Evolutionary conservation across 176 grass and related monocot species (phyloP), one percentile per base, ranked within the genome.

Genomic region (Eragrostis curvula): DNA sequence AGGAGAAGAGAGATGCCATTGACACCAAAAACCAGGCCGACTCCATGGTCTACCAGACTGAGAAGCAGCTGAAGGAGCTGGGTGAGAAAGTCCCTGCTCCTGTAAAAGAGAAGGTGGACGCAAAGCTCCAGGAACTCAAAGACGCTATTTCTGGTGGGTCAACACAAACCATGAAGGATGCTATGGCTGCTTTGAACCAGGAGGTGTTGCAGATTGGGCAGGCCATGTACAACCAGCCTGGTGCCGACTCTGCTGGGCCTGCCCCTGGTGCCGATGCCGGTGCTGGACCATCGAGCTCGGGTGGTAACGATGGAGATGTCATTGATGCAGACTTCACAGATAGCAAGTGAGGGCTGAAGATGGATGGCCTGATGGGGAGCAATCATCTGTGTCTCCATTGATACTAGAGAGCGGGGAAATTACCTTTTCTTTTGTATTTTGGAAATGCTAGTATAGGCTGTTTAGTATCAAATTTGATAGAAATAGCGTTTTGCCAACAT

Each of bases 141-240:
- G 96, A 95, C 3, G 80, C 90, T 20, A 91, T 99, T 77, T 69
- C 90, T n/a, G 84, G 85, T 70, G 96, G 88, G 72, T 95, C 93
- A 45, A 90, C 90, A 28, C 91, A 99, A 78, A 75, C 57, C 42
- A 99, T 99, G 69, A 99, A 96, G 73, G 91, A 91, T 50, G 82
- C 96, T 59, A 99, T 99, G 84, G 84, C 93, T 24, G 93, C 89
- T 28, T 81, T 99, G 72, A 99, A 99, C 70, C 93, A 99, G 80
- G 96, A 99, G 81, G 96, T 99, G 9, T 90, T 99, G 96, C 96
- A 99, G 83, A 90, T 99, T 2, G 96, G 96, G 0, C 96, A 99
- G 68, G 88, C 90, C 5, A 90, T 99, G 44, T 99, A 96, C 73
- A 99, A 99, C 85, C 93, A 96, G 70, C 85, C 89, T 79, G 87